A percentile compares a stretch with the other conserved stretches of the same genome.
Evolutionary conservation across 257 asterid species (phyloP).

Genomic region (Craterostigma plantagineum): DNA sequence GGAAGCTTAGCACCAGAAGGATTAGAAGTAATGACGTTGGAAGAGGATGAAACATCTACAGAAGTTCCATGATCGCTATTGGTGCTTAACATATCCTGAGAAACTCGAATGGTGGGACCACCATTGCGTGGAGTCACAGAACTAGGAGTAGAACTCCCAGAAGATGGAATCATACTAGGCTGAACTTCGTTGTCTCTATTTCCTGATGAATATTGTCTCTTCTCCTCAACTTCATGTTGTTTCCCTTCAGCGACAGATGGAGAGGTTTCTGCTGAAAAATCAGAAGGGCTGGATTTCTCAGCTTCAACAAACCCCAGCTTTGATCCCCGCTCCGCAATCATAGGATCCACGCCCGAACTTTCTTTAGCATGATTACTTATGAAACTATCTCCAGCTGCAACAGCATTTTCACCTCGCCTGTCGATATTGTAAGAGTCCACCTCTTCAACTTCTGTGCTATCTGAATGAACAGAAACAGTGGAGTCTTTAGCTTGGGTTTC

Average conservation of each 20-base stretch:
- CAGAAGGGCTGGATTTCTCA: slow-evolving; percentile 13
- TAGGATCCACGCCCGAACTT: slow-evolving; percentile 10
- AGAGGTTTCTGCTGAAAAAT: slow-evolving; percentile 13
- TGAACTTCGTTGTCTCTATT: slow-evolving; percentile 16
- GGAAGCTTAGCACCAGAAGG: slow-evolving; percentile 16
- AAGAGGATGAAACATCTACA: slow-evolving; percentile 22
- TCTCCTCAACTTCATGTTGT: slow-evolving; percentile 19
- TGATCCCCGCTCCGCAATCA: slow-evolving; percentile 12
- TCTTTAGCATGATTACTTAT: slow-evolving; percentile 8
- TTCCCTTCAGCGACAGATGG: slow-evolving; percentile 10
- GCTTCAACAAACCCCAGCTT: slow-evolving; percentile 13
- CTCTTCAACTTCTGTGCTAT: slow-evolving; percentile 10
- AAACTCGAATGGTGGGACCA: slow-evolving; percentile 12
- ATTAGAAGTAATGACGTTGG: too few species aligned
- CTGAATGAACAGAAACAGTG: slow-evolving; percentile 11
- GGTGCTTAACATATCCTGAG: slow-evolving; percentile 8
- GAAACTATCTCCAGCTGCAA: slow-evolving; percentile 9
- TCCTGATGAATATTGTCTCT: slow-evolving; percentile 13
- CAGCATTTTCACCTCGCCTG: slow-evolving; percentile 17
- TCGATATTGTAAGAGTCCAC: slow-evolving; percentile 13
- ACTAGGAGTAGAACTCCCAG: slow-evolving; percentile 16
- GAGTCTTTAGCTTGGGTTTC: slow-evolving; percentile 12
- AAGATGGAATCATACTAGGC: slow-evolving; percentile 12
- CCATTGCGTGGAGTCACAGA: too few species aligned
- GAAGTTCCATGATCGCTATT: slow-evolving; percentile 16